phyloP scores from a whole-genome alignment of 495 filamentous ascomycete genomes.

The Chaetomium fimeti region DNA sequence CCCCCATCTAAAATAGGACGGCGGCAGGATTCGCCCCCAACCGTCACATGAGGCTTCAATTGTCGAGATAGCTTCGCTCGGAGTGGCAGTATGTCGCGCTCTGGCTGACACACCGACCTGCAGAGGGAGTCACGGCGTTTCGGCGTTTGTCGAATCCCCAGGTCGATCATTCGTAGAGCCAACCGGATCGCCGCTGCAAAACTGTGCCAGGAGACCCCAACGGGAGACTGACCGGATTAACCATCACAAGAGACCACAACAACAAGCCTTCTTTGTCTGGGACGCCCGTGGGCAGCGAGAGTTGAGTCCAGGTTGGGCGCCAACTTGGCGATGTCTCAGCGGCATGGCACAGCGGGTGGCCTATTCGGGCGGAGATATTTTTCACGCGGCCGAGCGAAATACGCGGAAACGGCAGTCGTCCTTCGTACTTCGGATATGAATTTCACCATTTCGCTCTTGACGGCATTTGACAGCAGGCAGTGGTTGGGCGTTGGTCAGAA shows the following conservation, averaged over 20 bases:
- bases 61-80: too few species aligned
- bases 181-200: slow-evolving; percentile 14
- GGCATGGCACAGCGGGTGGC: background rate
- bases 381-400: background rate
- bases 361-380: background rate
- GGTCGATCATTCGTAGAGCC: slow-evolving; percentile 2
- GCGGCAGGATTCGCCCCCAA: background rate
- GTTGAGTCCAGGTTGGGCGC: background rate
- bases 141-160: background rate
- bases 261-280: background rate
- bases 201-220: background rate
- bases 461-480: background rate
- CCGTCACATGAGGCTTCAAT: background rate
- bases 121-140: background rate
- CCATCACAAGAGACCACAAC: background rate
- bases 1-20: background rate
- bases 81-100: too few species aligned
- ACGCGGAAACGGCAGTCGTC: background rate
- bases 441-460: background rate
- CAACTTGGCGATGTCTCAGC: background rate
- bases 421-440: background rate
- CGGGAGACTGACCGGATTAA: background rate
- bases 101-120: too few species aligned
- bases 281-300: background rate
- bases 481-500: background rate